Percentiles rank a stretch among this genome's conserved stretches.
Evolutionary conservation across 768 basidiomycete genomes (phyloP).

Genomic region (Suillus fuscotomentosus): DNA sequence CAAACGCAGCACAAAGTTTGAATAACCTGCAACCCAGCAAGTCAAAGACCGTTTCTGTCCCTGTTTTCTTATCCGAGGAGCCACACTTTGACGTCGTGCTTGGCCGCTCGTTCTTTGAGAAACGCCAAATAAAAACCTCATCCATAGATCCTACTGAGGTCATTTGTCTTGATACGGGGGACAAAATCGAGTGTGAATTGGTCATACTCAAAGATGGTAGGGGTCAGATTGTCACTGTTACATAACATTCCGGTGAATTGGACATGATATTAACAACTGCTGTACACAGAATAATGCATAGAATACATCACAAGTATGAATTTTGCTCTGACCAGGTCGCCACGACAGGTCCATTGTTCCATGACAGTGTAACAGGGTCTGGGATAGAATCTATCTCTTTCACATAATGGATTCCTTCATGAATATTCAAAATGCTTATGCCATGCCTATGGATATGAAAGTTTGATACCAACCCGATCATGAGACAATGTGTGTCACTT

Average conservation of each 20-base stretch:
- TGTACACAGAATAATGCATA: background rate
- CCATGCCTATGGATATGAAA: constrained; percentile 1
- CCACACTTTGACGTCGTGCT: constrained; percentile 95
- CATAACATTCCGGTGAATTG: constrained; percentile 36
- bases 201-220: constrained; percentile 90
- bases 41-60: constrained; percentile 43
- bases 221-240: constrained; percentile 89
- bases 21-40: constrained; percentile 13
- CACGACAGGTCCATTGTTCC: background rate
- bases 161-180: constrained; percentile 88
- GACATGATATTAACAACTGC: background rate
- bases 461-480: background rate
- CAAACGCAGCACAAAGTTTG: background rate
- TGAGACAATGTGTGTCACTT: background rate
- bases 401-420: constrained; percentile 2
- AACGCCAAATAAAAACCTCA: constrained; percentile 78
- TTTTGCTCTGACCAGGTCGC: background rate
- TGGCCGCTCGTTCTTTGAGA: constrained; percentile 83
- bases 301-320: background rate
- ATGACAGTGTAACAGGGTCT: background rate
- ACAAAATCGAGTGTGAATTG: constrained; percentile 88
- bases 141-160: constrained; percentile 86
- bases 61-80: constrained; percentile 91
- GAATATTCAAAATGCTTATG: background rate
- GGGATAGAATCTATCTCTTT: constrained; percentile 3